Base-by-base conservation (phyloP, 1,284 basidiomycete species). In the Peniophora sp. region DNA sequence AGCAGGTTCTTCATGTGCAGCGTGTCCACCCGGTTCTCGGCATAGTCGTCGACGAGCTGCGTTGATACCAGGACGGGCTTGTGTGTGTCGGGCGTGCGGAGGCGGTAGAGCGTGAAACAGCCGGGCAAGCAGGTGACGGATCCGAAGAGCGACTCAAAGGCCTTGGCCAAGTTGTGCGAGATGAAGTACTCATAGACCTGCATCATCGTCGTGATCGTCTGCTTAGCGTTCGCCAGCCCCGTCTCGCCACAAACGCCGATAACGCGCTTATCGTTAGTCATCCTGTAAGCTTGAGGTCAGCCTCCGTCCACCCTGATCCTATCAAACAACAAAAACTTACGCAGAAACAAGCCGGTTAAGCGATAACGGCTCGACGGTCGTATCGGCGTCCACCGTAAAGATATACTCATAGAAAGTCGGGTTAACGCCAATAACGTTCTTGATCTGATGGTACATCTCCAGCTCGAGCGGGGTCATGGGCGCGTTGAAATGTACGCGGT, bases 101-200 rank as follows among this genome's bases (percentile, higher is more conserved):
- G 77, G 48, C 92, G 89, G 71, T 95, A 97, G 58, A 97, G 85
- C 0, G 92, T 93, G 78, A 97, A 97, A 80, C 93, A 97, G 75
- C 90, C 94, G 24, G 96, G 95, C 60, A 99, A 77, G 84, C 97
- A 99, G 48, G 95, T 98, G 55, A 99, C 94, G 16, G 93, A 96
- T 49, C 95, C 95, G 63, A 99, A 99, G 6, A 99, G 77, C 60
- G 81, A 87, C 69, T 98, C 96, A 69, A 99, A 99, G 0, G 97
- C 94, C 68, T 99, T 99, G 48, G 96, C 89, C 72, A 99, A 83
- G 70, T 99, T 90, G 70, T 97, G 94, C 1, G 91, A 97, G 60
- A 97, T 91, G 73, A 91, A 97, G 76, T 96, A 96, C 63, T 96
- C 93, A 73, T 97, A 97, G n/a, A 96, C 92, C 74, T 97, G 95